Evolutionary conservation across 371 early-diverging fungal species (phyloP), one percentile per base, ranked within the genome.

Genomic region (Mortierella sp.): DNA sequence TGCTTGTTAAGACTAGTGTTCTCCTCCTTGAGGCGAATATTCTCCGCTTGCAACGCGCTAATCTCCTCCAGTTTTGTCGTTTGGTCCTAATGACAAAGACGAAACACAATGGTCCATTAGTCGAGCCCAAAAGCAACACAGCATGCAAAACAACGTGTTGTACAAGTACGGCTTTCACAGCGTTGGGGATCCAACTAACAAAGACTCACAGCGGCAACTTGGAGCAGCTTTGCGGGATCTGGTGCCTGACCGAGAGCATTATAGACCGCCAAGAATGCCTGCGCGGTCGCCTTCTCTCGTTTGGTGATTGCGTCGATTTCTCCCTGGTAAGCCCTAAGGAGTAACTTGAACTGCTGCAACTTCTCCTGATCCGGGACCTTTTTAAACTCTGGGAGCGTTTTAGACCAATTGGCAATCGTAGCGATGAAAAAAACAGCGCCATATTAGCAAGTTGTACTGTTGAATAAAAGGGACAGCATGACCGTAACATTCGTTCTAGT

Each of bases 281-380:
- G 94, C 77, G 98, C 97, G n/a, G 97, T 93, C 70, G 89, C 91
- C 87, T 97, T 97, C 56, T 95, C 94, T 65, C 97, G 90, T 76
- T 94, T 94, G 10, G 97, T 97, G 75, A 98, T 91, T 60, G 89
- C 90, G 82, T 98, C 98, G 75, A 98, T 98, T 86, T 98, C 98
- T 75, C 90, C 83, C 83, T 98, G 98, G 88, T 97, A 98, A 5
- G 94, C 96, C 89, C 96, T 96, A 24, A 96, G 89, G 14, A 97
- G 88, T 6, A 82, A 58, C 85, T 95, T 96, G 83, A 96, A 90
- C 70, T 96, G 91, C 46, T 90, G 89, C 43, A 95, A 84, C 89
- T 96, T 96, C 60, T 95, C 93, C 54, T 94, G 95, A 83, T 96
- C 96, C 1, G 95, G 89, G 29, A 93, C 87, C 87, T 94, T 96